Base-by-base conservation (phyloP, 768 basidiomycete species). In the Plicaturopsis crispa region DNA sequence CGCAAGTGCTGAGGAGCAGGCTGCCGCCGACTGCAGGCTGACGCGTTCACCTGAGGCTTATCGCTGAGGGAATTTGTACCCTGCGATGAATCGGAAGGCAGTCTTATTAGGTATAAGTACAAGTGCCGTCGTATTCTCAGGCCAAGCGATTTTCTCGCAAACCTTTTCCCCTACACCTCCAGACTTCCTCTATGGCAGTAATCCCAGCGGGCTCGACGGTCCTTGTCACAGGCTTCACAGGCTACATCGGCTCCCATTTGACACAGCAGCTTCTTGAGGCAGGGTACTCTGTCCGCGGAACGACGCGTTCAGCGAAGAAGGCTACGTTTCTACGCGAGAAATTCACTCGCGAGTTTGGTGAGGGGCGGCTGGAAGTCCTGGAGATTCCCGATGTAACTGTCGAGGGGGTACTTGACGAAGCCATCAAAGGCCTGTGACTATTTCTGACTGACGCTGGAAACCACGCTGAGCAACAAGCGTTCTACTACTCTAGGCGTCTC, bases 361-460 rank as follows among this genome's bases (percentile, higher is more conserved):
- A 22, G 3, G 67, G 65, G 36, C 49, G 58, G n/a, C 70, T 63
- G 47, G 62, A 56, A 4, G 55, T 73, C 30, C 67, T 70, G 12
- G 55, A 72, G 30, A 67, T 71, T 11, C 54, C 63, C 35, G 70
- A 74, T 39, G 61, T 72, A 33, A 57, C 52, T 8, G 36, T 30
- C 2, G 41, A 38, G 11, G 54, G 55, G 23, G 64, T 59, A 2
- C 73, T 72, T 47, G 65, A 72, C 45, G 62, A 69, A 19, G 68
- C 64, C 4, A 62, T 71, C 40, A 62, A 66, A 48, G 69, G 61
- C 4, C 62, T 59, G 7, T 47, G 40, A 3, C 43, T 42, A 1
- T 23, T n/a, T 14, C 24, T 23, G n/a, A 19, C 22, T 56, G 58
- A 23, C 60, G 43, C 46, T 38, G n/a, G n/a, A 55, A 56, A 7